Percentiles rank a stretch among this genome's conserved stretches.
phyloP scores from a whole-genome alignment of 2,329 filamentous ascomycete species.

The Monosporascus sp. region DNA sequence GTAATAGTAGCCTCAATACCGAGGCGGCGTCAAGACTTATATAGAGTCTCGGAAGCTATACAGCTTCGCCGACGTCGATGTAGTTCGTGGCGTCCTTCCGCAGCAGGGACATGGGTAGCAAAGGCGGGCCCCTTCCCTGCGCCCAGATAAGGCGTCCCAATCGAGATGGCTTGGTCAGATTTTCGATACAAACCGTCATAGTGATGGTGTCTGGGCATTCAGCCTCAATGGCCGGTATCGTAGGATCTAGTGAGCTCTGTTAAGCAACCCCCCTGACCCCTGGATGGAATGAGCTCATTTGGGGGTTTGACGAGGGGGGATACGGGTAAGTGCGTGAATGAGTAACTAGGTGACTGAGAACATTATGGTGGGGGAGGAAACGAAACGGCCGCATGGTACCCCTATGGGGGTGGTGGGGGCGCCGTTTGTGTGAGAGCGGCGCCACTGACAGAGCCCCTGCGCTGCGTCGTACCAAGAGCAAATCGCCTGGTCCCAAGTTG shows the following conservation, averaged over 20 bases:
- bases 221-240: neutral
- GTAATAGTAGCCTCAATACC: conserved; percentile 10
- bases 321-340: no score
- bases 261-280: neutral
- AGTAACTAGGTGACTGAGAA: neutral
- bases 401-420: neutral
- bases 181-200: neutral
- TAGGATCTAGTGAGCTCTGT: neutral
- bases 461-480: no score
- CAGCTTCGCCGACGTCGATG: neutral
- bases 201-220: neutral
- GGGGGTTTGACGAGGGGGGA: no score
- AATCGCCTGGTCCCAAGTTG: no score
- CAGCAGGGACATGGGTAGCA: neutral
- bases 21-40: conserved; percentile 16
- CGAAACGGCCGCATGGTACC: neutral
- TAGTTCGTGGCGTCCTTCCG: no score
- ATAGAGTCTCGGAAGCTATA: conserved; percentile 10
- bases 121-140: no score
- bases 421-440: no score
- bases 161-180: neutral
- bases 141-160: no score
- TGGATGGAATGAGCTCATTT: no score
- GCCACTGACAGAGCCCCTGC: no score
- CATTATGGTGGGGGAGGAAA: neutral